Conservation (phyloP, 768 basidiomycete species). For the Daedaleopsis sinensis region DNA sequence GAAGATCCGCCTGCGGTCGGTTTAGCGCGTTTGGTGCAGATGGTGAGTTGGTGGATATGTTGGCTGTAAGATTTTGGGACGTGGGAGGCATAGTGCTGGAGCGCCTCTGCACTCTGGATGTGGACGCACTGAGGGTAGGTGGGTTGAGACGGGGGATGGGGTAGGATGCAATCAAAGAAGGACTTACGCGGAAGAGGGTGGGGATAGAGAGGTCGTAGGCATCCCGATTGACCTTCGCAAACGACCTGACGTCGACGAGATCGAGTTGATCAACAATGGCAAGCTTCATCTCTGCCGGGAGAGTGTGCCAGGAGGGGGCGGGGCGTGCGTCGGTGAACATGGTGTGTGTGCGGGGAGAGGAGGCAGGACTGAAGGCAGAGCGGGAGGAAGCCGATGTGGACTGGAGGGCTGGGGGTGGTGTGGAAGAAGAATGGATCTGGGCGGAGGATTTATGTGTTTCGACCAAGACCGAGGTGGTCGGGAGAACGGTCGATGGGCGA, state of each 20-base stretch:
- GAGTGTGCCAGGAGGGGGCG: conserved; percentile 47
- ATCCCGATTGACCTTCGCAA: conserved; percentile 51
- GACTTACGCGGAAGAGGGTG: conserved; percentile 57
- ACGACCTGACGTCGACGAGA: conserved; percentile 43
- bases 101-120: conserved; percentile 47
- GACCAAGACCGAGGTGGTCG: conserved; percentile 23
- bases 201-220: conserved; percentile 62
- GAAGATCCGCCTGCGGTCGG: conserved; percentile 18
- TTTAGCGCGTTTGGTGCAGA: conserved; percentile 42
- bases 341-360: neutral
- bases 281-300: conserved; percentile 71
- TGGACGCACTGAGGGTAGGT: conserved; percentile 45
- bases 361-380: neutral
- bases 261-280: conserved; percentile 55
- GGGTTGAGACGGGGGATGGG: neutral
- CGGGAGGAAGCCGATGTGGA: neutral
- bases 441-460: neutral
- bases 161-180: neutral
- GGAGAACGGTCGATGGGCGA: conserved; percentile 7
- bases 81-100: conserved; percentile 53
- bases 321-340: conserved; percentile 16
- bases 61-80: conserved; percentile 59
- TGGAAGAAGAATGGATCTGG: neutral
- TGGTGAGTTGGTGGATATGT: conserved; percentile 52
- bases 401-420: conserved; percentile 4